Conservation (phyloP, 768 basidiomycete genomes). For the Hericium erinaceus region DNA sequence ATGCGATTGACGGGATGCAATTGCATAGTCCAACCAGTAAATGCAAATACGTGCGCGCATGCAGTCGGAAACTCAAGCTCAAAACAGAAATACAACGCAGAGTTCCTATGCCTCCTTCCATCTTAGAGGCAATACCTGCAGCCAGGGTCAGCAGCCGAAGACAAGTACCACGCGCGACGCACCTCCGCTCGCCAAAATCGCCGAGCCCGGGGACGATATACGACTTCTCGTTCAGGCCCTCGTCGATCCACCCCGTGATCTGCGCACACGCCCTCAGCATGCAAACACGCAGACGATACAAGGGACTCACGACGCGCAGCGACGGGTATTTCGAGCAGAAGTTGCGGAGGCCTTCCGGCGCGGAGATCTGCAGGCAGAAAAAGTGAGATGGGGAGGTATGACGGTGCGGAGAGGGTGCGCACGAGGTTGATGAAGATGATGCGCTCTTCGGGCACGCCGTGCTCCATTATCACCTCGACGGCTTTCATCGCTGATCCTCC, state of each 20-base stretch:
- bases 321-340: conserved; percentile 72
- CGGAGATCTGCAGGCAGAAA: conserved; percentile 53
- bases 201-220: conserved; percentile 93
- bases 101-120: neutral
- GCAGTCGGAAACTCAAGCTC: too few species aligned
- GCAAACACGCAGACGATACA: neutral
- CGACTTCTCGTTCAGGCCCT: conserved; percentile 83
- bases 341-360: conserved; percentile 79
- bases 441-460: conserved; percentile 88
- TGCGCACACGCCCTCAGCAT: conserved; percentile 20
- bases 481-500: conserved; percentile 98
- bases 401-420: conserved; percentile 15
- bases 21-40: too few species aligned
- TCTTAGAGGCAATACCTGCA: neutral
- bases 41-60: too few species aligned
- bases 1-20: too few species aligned
- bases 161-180: conserved; percentile 2
- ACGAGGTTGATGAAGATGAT: conserved; percentile 94
- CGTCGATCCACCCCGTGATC: conserved; percentile 95
- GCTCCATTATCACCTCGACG: conserved; percentile 85
- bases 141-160: neutral
- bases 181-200: conserved; percentile 94
- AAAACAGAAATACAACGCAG: neutral
- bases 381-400: neutral
- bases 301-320: conserved; percentile 53